phyloP scores from a whole-genome alignment of 2,329 filamentous ascomycete genomes.

The Aureobasidium sp. region DNA sequence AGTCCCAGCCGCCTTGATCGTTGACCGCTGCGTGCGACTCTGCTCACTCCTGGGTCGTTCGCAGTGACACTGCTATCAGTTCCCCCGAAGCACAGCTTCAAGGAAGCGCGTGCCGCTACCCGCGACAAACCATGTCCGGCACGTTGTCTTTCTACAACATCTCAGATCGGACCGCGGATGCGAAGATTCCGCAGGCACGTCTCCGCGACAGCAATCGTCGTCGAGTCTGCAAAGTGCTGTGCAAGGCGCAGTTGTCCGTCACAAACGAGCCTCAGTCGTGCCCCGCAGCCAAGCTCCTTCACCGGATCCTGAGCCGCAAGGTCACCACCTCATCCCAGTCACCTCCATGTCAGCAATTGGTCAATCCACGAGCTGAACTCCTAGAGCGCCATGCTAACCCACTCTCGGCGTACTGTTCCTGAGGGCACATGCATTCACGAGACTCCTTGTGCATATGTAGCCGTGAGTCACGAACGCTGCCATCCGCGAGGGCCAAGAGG shows the following conservation, averaged over 20 bases:
- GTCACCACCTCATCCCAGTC: neutral
- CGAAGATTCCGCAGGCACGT: neutral
- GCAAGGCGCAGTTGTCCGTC: conserved; percentile 9
- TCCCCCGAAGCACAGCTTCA: neutral
- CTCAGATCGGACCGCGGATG: conserved; percentile 4
- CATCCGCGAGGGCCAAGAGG: neutral
- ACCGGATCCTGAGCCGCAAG: conserved; percentile 10
- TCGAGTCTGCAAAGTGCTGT: conserved; percentile 1
- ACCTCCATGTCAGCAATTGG: conserved; percentile 8
- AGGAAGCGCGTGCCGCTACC: neutral
- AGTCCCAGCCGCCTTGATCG: neutral
- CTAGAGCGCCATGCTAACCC: neutral
- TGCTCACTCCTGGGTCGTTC: neutral
- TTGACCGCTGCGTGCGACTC: neutral
- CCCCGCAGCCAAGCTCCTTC: conserved; percentile 8
- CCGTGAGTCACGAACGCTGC: conserved; percentile 6
- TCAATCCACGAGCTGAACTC: conserved; percentile 1
- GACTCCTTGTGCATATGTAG: conserved; percentile 2
- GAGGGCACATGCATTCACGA: conserved; percentile 1
- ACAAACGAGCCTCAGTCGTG: conserved; percentile 3
- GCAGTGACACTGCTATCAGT: neutral
- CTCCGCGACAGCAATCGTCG: conserved; percentile 3
- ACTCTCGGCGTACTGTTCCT: conserved; percentile 3
- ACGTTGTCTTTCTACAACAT: conserved; percentile 3
- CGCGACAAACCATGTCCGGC: conserved; percentile 3